Evolutionary conservation across 2,329 filamentous ascomycete species (phyloP).

Genomic region (Aspergillus bombycis): DNA sequence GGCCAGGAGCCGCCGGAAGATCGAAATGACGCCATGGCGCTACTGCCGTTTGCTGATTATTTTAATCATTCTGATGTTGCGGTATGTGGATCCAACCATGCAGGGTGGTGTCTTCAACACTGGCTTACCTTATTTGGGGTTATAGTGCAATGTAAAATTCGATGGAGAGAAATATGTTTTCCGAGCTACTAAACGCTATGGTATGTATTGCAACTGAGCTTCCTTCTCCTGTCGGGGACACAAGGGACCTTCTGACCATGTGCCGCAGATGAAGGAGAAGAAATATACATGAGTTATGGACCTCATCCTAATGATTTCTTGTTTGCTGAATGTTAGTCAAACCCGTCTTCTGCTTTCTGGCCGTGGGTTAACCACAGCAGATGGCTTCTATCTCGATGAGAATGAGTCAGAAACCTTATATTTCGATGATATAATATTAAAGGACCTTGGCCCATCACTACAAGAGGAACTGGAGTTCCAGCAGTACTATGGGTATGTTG

Average conservation of each 20-base stretch:
- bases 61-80: conserved; percentile 50
- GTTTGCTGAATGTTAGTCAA: conserved; percentile 44
- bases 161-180: conserved; percentile 40
- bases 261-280: conserved; percentile 41
- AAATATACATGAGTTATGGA: conserved; percentile 50
- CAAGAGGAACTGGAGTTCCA: conserved; percentile 39
- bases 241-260: not conserved
- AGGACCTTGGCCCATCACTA: conserved; percentile 31
- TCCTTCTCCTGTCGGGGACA: not conserved
- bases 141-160: conserved; percentile 43
- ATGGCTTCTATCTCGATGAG: conserved; percentile 46
- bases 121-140: not conserved
- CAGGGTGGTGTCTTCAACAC: not conserved
- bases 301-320: conserved; percentile 49
- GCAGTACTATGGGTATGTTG: conserved; percentile 44
- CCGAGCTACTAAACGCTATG: conserved; percentile 37
- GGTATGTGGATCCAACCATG: conserved; percentile 28
- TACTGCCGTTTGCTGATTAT: conserved; percentile 52
- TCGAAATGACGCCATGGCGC: conserved; percentile 49
- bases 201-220: conserved; percentile 19
- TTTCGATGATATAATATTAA: conserved; percentile 46
- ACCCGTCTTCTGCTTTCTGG: not conserved
- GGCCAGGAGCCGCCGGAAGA: conserved; percentile 41
- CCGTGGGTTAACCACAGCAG: conserved; percentile 27
- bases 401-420: conserved; percentile 46